phyloP scores from a whole-genome alignment of 192 early-diverging fungal genomes.

The Rhizophlyctis rosea region DNA sequence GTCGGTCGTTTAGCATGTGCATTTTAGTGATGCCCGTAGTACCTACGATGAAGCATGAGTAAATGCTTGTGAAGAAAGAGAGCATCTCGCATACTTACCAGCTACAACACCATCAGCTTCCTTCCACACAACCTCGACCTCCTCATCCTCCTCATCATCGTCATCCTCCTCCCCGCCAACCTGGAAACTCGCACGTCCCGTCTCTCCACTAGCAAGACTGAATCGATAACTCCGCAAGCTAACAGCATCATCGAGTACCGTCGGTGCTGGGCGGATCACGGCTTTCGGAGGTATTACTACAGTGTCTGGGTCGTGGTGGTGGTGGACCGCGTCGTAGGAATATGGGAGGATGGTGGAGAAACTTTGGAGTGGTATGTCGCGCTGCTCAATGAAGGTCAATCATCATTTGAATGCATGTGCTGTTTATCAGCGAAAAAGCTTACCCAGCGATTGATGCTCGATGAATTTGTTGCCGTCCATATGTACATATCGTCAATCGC shows the following conservation, averaged over 20 bases:
- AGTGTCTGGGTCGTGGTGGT: conserved; percentile 8
- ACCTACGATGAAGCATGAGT: conserved; percentile 3
- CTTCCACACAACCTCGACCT: conserved; percentile 41
- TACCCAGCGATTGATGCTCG: conserved; percentile 84
- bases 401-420: neutral
- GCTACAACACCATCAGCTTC: conserved; percentile 31
- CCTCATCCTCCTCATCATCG: conserved; percentile 12
- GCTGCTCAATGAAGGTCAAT: conserved; percentile 25
- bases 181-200: neutral
- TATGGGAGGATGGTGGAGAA: conserved; percentile 30
- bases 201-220: conserved; percentile 16
- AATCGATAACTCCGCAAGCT: conserved; percentile 26
- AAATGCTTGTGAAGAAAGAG: conserved; percentile 3
- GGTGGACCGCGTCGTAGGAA: conserved; percentile 17
- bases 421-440: conserved; percentile 15
- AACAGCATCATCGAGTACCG: conserved; percentile 20
- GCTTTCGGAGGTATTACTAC: conserved; percentile 30
- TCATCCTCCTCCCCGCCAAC: conserved; percentile 14
- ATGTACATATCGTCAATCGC: conserved; percentile 81
- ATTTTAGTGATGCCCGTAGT: conserved; percentile 56
- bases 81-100: conserved; percentile 15
- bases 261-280: conserved; percentile 14
- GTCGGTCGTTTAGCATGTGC: conserved; percentile 80
- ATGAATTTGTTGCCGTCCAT: conserved; percentile 87
- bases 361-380: conserved; percentile 62